phyloP scores from a whole-genome alignment of 2,329 filamentous ascomycete genomes.

The Trichoderma gracile region DNA sequence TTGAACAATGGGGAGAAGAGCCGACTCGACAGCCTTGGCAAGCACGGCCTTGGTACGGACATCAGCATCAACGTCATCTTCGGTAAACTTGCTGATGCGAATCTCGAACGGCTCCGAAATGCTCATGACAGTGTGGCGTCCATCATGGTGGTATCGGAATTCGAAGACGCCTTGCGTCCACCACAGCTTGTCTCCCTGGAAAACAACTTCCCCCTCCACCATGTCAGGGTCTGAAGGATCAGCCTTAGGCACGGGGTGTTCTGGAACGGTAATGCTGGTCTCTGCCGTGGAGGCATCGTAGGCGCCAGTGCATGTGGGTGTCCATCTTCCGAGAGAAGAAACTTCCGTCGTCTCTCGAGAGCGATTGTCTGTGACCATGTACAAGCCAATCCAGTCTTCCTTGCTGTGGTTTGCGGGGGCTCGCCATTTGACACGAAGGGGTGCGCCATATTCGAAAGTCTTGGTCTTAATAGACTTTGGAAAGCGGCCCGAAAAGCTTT shows the following conservation, averaged over 20 bases:
- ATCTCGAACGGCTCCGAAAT: conserved; percentile 94
- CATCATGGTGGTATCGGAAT: conserved; percentile 94
- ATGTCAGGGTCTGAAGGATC: conserved; percentile 59
- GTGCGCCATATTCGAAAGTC: conserved; percentile 84
- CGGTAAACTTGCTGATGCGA: conserved; percentile 75
- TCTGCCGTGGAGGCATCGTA: conserved; percentile 78
- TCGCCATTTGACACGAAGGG: conserved; percentile 86
- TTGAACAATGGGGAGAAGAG: conserved; percentile 77
- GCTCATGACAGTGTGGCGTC: conserved; percentile 89
- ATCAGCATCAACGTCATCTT: conserved; percentile 70
- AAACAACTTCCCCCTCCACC: conserved; percentile 79
- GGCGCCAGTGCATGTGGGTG: conserved; percentile 72
- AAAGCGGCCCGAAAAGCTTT: conserved; percentile 68
- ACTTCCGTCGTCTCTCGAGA: conserved; percentile 83
- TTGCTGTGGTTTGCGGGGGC: conserved; percentile 85
- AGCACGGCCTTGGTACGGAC: conserved; percentile 61
- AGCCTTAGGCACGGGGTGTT: conserved; percentile 57
- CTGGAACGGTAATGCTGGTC: conserved; percentile 70
- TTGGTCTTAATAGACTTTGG: conserved; percentile 72
- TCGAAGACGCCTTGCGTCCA: conserved; percentile 97
- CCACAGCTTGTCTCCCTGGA: conserved; percentile 91
- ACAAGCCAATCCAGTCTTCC: conserved; percentile 93
- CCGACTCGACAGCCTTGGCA: conserved; percentile 69
- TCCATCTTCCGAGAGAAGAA: conserved; percentile 85
- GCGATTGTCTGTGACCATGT: conserved; percentile 92